Base-by-base conservation (phyloP, 305 asterid species). In the Fraxinus greggii region DNA sequence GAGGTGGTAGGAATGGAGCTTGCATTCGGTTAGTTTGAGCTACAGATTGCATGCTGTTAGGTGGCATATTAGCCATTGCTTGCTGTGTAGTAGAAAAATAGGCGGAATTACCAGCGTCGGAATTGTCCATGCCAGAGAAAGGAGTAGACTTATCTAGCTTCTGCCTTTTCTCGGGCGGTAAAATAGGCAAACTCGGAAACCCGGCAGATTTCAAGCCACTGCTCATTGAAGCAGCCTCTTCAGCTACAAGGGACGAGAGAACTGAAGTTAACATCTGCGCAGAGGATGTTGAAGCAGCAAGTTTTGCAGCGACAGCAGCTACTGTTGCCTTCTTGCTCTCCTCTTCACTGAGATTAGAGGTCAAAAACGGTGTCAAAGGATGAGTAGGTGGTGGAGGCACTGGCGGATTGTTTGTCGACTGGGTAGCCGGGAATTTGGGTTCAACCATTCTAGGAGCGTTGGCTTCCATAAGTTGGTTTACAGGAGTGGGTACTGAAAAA, bases 221-320 rank as follows among this genome's bases (percentile, higher is more conserved):
- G 86, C 91, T 86, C 92, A 86, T 86, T 45, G 98, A 89, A 17
- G 98, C 98, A 65, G 92, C 98, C 87, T 96, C 98, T 88, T 96
- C 98, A 0, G 98, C 99, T 17, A 91, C 98, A 72, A 96, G 94
- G 74, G 97, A 92, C n/a, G 98, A 94, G 69, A 96, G 94, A 9
- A 94, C 92, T 32, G 98, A 93, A 3, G 97, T 90, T 40, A 96
- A 90, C 99, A 96, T 92, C 85, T 94, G 97, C 0, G 98, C 98
- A 1, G 99, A 94, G 77, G 99, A 93, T 26, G 97, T 85, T 15
- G 98, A 96, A 19, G 97, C 97, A 28, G 98, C 84, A 5, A 96
- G 93, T 87, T 96, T 96, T 80, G 98, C 99, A 81, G 97, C 99
- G 17, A 96, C 94, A 3, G 97, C 97, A 15, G 98, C 98, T 5